Conservation (phyloP, 805 yeast species). For the Kurtzmaniella fragi region DNA sequence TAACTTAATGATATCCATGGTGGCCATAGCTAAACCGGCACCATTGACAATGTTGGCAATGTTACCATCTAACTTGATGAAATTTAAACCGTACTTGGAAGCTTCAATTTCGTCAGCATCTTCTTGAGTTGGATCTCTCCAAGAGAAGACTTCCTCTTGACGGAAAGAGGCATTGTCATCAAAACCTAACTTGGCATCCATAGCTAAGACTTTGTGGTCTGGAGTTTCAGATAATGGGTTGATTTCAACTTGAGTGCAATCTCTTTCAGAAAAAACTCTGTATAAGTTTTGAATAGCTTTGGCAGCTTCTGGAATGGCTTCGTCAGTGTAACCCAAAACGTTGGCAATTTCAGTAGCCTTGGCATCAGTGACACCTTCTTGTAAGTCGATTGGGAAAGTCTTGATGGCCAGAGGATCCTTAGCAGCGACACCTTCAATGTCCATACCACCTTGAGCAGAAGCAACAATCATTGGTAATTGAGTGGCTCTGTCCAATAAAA, state of each 20-base stretch:
- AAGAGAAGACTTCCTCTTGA: conserved; percentile 88
- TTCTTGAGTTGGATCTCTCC: conserved; percentile 98
- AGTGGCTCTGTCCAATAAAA: conserved; percentile 87
- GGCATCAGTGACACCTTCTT: conserved; percentile 73
- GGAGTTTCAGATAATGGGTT: conserved; percentile 94
- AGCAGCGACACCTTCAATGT: conserved; percentile 97
- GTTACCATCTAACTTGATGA: conserved; percentile 96
- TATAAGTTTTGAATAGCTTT: conserved; percentile 80
- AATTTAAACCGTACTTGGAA: conserved; percentile 82
- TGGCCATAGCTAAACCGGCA: conserved; percentile 99
- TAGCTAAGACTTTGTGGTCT: conserved; percentile 87
- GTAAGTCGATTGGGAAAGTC: conserved; percentile 74
- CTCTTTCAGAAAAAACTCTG: conserved; percentile 84
- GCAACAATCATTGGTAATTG: conserved; percentile 93
- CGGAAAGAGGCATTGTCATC: conserved; percentile 96
- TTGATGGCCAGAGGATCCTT: conserved; percentile 87
- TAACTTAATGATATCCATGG: conserved; percentile 97
- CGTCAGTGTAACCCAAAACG: conserved; percentile 73
- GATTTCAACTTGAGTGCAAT: conserved; percentile 97
- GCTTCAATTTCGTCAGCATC: conserved; percentile 97
- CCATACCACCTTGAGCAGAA: conserved; percentile 98
- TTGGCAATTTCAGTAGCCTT: conserved; percentile 74
- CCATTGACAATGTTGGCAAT: conserved; percentile 99
- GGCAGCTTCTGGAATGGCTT: conserved; percentile 82
- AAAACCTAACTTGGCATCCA: conserved; percentile 98